Base-by-base conservation (phyloP, 129 eudicot genomes). In the Chrysanthemum lavandulifolium region DNA sequence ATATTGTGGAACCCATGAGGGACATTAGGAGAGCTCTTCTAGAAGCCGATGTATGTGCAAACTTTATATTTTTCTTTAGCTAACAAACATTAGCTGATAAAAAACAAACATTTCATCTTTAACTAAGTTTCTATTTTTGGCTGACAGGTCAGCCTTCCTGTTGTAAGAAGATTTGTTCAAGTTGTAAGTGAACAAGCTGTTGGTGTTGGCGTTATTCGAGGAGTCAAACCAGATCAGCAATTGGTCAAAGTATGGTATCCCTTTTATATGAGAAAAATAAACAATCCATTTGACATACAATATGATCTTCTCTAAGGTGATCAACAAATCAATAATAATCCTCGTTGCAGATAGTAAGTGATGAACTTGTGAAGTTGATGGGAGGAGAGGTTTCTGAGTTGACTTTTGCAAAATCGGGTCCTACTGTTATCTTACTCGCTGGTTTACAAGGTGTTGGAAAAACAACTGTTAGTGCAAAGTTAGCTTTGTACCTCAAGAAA, bases 361-460 rank as follows among this genome's bases (percentile, higher is more conserved):
- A 88, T 71, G 97, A 94, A 76, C 97, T 94, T 16, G 98, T 94
- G 74, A 90, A 90, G 78, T 64, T 94, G 62, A 94, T 94, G 98
- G 98, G 98, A 45, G 96, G 98, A 74, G 96, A 94, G 73, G 98
- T 94, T 76, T 84, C 98, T 59, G 97, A 94, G 65, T 84, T 94
- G 58, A 84, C 72, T 59, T 90, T 82, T 66, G 84, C 97, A 48
- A 90, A 94, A 83, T 81, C 96, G 73, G 75, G 81, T 11, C 97
- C 98, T 16, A 94, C 97, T 4, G 97, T 94, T 21, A 88, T 94
- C 72, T 76, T 94, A 79, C 71, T 94, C 83, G 98, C 98, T 72
- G 98, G 98, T 27, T 71, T 94, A 60, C 98, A 94, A 86, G 98
- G 98, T 78, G 98, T 94, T 72, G 98, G 98, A 67, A 94, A 94